Base-by-base conservation (phyloP, 371 early-diverging fungal genomes). In the Scutellospora calospora region DNA sequence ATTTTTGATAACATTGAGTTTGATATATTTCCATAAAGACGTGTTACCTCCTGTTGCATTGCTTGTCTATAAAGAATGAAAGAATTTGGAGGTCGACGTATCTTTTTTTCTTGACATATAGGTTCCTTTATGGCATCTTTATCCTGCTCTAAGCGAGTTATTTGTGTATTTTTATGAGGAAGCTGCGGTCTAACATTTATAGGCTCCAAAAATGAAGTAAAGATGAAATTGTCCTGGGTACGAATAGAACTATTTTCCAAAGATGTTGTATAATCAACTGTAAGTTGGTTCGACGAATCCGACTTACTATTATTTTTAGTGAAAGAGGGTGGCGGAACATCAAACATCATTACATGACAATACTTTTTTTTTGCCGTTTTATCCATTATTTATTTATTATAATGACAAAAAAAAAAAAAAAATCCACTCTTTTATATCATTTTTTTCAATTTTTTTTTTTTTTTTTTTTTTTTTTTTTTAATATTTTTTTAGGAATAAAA, bases 1-100 rank as follows among this genome's bases (percentile, higher is more conserved):
- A 93, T 90, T 52, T 89, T 89, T 33, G 92, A 93, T 16, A 94
- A 89, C 51, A 92, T 91, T 35, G 91, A 87, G 84, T 93, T 92
- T 59, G 90, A 90, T 1, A 89, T 89, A 8, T 90, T 89, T 0
- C 89, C 89, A 69, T 88, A 84, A 29, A 84, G 79, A 27, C 84
- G 82, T 9, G 89, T 85, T 3, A 93, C 89, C 81, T 89, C 89
- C 0, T 85, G 83, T 83, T 93, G 92, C 80, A 90, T 93, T 14
- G 89, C 92, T 77, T 88, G 86, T 65, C 94, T 89, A 82, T 89
- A 94, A 8, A 90, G 84, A 81, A 94, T 89, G 75, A 94, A 94
- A 33, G 88, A 87, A 80, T 92, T 92, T 66, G 87, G 84, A 11
- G 92, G 92, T 20, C 92, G 81, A 8, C 92, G 93, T 12, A 88